phyloP scores from a whole-genome alignment of 169 alveolate genomes.

The Amoebophrya sp. region DNA sequence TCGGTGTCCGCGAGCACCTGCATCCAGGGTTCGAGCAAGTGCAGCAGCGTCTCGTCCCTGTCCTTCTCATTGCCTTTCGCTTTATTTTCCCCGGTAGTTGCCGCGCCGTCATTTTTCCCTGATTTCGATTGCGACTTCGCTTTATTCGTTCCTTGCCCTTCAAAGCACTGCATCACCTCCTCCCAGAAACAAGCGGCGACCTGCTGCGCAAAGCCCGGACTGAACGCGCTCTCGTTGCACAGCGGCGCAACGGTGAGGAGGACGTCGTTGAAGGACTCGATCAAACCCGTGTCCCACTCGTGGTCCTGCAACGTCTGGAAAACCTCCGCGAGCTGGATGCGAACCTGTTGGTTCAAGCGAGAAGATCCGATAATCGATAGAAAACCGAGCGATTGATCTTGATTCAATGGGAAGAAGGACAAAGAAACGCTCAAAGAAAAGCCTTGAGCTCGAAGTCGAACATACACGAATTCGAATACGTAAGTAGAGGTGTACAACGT shows the following conservation, averaged over 20 bases:
- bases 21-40: not conserved
- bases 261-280: not conserved
- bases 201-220: not conserved
- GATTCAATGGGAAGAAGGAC: no score
- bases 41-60: not conserved
- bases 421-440: no score
- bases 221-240: not conserved
- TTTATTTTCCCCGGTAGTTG: no score
- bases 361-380: no score
- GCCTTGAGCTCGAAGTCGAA: no score
- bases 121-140: no score
- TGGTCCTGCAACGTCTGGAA: not conserved
- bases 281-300: not conserved
- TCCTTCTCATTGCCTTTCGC: not conserved
- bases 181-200: not conserved
- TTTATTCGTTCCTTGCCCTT: not conserved
- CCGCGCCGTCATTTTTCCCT: no score
- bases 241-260: not conserved
- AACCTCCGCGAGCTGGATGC: not conserved
- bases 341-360: no score
- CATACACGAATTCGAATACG: no score
- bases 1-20: not conserved
- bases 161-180: not conserved
- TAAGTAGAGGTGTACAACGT: no score
- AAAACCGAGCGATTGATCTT: no score